Percentiles rank a stretch among this genome's conserved stretches.
Conservation (phyloP, 2,329 filamentous ascomycete genomes). For the Arthrobotrys sinensis region DNA sequence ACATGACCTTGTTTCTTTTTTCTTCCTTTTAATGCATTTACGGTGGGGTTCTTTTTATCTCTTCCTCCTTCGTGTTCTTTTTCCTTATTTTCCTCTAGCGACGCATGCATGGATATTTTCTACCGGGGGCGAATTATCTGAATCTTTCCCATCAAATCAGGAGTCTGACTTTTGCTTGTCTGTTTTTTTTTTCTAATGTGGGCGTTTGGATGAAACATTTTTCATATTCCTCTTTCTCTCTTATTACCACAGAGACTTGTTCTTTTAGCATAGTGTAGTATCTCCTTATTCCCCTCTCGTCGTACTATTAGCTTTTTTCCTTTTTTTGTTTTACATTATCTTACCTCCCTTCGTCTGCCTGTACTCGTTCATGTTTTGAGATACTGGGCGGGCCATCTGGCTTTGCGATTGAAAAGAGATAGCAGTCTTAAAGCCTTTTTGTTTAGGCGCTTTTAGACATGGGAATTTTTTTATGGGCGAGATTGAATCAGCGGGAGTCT, state of each 20-base stretch:
- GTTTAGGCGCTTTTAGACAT: constrained; percentile 12
- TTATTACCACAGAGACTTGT: constrained; percentile 19
- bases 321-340: constrained; percentile 25
- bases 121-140: constrained; percentile 39
- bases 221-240: constrained; percentile 23
- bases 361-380: constrained; percentile 18
- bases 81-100: constrained; percentile 47
- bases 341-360: constrained; percentile 14
- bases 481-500: constrained; percentile 18
- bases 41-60: constrained; percentile 56
- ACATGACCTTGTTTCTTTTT: constrained; percentile 55
- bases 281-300: constrained; percentile 1
- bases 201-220: constrained; percentile 57
- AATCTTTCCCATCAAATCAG: constrained; percentile 46
- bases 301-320: constrained; percentile 15
- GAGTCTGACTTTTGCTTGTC: constrained; percentile 39
- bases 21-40: constrained; percentile 60
- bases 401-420: constrained; percentile 27
- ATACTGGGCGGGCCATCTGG: constrained; percentile 13
- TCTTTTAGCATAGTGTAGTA: constrained; percentile 50
- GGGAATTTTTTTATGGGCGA: constrained; percentile 4
- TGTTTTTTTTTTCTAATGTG: constrained; percentile 28
- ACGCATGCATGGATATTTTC: constrained; percentile 40
- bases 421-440: constrained; percentile 14
- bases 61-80: constrained; percentile 43